These are phyloP conservation scores for Saccharomycopsis malanga DNA, from an alignment of 805 yeast species.

Conservation along the genomic window DNA sequence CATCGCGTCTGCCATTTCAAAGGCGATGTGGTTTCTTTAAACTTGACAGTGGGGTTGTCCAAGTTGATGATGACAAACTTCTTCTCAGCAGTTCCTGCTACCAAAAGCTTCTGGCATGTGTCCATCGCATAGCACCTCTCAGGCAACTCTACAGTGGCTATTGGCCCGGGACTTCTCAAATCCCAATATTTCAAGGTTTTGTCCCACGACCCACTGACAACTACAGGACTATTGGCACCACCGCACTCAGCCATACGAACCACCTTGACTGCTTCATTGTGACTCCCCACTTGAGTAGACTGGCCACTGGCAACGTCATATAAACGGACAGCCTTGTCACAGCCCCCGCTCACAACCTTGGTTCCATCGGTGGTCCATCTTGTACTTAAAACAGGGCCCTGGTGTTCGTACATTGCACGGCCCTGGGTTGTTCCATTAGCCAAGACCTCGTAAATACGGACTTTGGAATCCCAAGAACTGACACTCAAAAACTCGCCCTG, in stretches of 20 bases:
- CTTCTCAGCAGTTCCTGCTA: conserved; percentile 91
- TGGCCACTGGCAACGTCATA: conserved; percentile 82
- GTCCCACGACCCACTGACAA: conserved; percentile 96
- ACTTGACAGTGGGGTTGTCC: conserved; percentile 75
- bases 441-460: conserved; percentile 81
- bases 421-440: conserved; percentile 76
- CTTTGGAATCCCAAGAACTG: conserved; percentile 93
- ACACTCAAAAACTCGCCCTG: conserved; percentile 75
- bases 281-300: conserved; percentile 75
- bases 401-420: conserved; percentile 82
- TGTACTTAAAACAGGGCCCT: conserved; percentile 76
- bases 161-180: conserved; percentile 73
- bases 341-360: conserved; percentile 81
- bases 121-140: conserved; percentile 92
- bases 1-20: conserved; percentile 85
- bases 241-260: conserved; percentile 80
- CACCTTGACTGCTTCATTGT: conserved; percentile 69
- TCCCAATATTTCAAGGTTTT: conserved; percentile 95
- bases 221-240: conserved; percentile 66
- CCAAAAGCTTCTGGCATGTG: conserved; percentile 68
- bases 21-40: conserved; percentile 67
- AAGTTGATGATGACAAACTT: conserved; percentile 72
- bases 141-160: conserved; percentile 75
- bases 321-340: conserved; percentile 79
- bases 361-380: conserved; percentile 85